phyloP scores from a whole-genome alignment of 78 protist genomes.

The Cavenderia fasciculata region DNA sequence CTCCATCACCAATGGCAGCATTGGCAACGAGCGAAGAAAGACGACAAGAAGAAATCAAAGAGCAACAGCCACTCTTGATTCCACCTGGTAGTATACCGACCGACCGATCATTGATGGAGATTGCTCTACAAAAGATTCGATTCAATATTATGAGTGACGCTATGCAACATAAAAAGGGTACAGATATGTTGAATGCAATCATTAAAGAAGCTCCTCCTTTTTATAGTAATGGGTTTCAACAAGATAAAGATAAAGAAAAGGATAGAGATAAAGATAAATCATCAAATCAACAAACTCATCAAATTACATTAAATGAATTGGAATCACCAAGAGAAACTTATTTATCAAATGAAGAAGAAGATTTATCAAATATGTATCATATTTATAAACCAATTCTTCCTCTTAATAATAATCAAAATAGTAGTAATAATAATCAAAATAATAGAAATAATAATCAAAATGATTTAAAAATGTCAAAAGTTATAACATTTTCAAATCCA shows the following conservation, averaged over 20 bases:
- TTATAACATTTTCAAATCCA: conserved; percentile 11
- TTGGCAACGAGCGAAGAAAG: conserved; percentile 9
- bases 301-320: too few relatives aligned
- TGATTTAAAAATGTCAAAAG: conserved; percentile 11
- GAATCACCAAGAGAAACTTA: conserved; percentile 43
- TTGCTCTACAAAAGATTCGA: not conserved
- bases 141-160: not conserved
- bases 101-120: not conserved
- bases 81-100: not conserved
- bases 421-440: not conserved
- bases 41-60: too few relatives aligned
- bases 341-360: conserved; percentile 44
- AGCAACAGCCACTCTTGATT: too few relatives aligned
- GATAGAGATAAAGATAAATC: too few relatives aligned
- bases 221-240: too few relatives aligned
- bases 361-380: conserved; percentile 8
- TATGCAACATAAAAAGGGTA: not conserved
- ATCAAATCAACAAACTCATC: too few relatives aligned
- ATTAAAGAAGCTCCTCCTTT: too few relatives aligned
- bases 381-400: not conserved
- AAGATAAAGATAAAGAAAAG: too few relatives aligned
- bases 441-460: too few relatives aligned
- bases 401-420: not conserved
- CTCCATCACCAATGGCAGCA: conserved; percentile 37
- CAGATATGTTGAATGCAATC: not conserved